Base-by-base conservation (phyloP, 2,329 filamentous ascomycete genomes). In the Paraphoma sp. region DNA sequence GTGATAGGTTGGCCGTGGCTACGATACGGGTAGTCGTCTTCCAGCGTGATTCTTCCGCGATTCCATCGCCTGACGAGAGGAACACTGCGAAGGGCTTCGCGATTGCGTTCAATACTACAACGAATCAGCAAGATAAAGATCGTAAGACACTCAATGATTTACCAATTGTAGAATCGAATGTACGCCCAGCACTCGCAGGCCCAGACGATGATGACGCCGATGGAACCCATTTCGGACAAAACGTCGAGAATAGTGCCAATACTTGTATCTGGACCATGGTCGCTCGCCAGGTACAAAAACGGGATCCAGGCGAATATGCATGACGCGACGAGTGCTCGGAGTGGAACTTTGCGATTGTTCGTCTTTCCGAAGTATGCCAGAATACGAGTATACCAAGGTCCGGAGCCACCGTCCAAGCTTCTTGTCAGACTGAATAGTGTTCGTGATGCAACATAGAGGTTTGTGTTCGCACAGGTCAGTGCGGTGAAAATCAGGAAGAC, bases 261-360 rank as follows among this genome's bases (percentile, higher is more conserved):
- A 40, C 33, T 55, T 17, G 53, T 54, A 23, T 44, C 55, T 18
- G 60, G 45, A 44, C 58, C 46, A 61, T 63, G 28, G 56, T 56
- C 59, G 6, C 30, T 51, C 4, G 45, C 18, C 11, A 80, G 67
- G 46, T 78, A 75, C 17, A 80, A 54, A 45, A 80, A 80, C 2
- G 78, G 79, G 9, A 80, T 72, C 78, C 78, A 80, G 51, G 70
- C 67, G 48, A 80, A 79, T n/a, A 77, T 46, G 1, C 76, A 71
- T 1, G 78, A 79, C 17, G 78, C 63, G 7, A 78, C 60, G 60
- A 80, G 72, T 1, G 78, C 76, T 36, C 40, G 48, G 28, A 45
- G 29, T 33, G 40, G 78, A 7, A 80, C 76, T 28, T 67, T 69
- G 36, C 62, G 60, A 4, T 59, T 56, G 38, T 73, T 74, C 1